A percentile compares a stretch with the other conserved stretches of the same genome.
phyloP scores from a whole-genome alignment of 2,329 filamentous ascomycete genomes.

The Ophiobolus disseminans region DNA sequence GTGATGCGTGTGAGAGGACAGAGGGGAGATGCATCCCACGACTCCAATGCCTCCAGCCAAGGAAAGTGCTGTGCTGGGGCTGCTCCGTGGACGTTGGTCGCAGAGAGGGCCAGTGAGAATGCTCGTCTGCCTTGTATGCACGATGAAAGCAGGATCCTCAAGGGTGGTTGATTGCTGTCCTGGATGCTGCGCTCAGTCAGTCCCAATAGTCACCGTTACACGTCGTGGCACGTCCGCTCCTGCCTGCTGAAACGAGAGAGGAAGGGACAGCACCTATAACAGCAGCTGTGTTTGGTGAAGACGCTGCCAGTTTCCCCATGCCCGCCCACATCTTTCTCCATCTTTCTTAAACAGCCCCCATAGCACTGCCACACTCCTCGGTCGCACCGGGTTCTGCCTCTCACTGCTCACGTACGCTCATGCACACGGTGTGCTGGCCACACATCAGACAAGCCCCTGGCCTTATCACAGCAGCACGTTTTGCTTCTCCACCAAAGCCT shows the following conservation, averaged over 20 bases:
- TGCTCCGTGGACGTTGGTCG: background rate
- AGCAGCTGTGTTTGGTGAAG: constrained; percentile 1
- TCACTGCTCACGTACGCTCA: constrained; percentile 16
- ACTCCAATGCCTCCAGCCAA: constrained; percentile 3
- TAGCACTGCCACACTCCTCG: constrained; percentile 16
- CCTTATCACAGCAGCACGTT: constrained; percentile 2
- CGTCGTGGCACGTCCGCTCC: constrained; percentile 14
- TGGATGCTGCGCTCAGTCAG: background rate
- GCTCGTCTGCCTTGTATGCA: constrained; percentile 2
- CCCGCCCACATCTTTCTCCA: constrained; percentile 8
- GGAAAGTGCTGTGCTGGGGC: constrained; percentile 1
- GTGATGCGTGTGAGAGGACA: constrained; percentile 12
- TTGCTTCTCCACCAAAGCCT: constrained; percentile 22
- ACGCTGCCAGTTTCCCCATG: background rate
- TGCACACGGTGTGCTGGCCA: constrained; percentile 2
- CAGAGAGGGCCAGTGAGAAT: background rate
- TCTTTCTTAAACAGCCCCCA: too few relatives aligned
- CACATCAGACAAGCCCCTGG: background rate
- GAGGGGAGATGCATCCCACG: constrained; percentile 20
- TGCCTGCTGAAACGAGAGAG: constrained; percentile 7
- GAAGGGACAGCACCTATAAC: constrained; percentile 1
- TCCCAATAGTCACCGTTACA: constrained; percentile 5
- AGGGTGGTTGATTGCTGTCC: constrained; percentile 3
- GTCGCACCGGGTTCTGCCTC: constrained; percentile 23
- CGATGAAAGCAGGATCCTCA: constrained; percentile 1